A percentile compares a stretch with the other conserved stretches of the same genome.
phyloP scores from a whole-genome alignment of 2,329 filamentous ascomycete genomes.

The Chalaropsis ovoidea region DNA sequence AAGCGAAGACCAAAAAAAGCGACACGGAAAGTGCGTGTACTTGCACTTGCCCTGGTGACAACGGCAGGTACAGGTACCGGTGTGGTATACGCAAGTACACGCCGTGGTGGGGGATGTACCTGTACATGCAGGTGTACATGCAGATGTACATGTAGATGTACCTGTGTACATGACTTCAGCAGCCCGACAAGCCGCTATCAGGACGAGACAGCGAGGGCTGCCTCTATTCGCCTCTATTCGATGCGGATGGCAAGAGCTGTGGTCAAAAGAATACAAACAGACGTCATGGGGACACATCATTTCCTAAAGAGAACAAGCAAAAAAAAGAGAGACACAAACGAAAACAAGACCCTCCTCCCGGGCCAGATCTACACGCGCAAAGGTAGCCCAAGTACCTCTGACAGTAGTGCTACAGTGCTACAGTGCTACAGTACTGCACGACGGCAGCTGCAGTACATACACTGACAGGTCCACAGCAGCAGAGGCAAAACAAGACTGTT shows the following conservation, averaged over 20 bases:
- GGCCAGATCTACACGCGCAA: constrained; percentile 2
- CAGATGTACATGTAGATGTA: neutral
- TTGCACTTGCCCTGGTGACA: neutral
- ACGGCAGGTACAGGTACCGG: too few relatives aligned
- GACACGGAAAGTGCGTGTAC: neutral
- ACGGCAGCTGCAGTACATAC: neutral
- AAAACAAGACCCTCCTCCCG: too few relatives aligned
- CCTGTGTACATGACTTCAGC: neutral
- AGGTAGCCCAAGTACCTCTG: constrained; percentile 1
- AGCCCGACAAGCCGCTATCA: neutral
- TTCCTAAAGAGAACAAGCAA: neutral
- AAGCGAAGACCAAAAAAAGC: constrained; percentile 13
- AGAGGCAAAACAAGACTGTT: neutral
- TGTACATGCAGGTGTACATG: neutral
- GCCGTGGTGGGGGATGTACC: neutral
- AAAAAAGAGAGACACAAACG: neutral
- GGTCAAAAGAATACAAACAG: constrained; percentile 2
- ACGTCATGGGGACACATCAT: neutral
- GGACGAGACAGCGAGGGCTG: neutral
- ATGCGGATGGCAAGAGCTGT: neutral
- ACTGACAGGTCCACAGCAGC: neutral
- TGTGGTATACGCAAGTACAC: neutral
- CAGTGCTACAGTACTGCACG: neutral
- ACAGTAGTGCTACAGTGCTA: neutral
- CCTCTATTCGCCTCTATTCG: neutral